Evolutionary conservation across 495 filamentous ascomycete genomes (phyloP).

Genomic region (Rusavskia elegans): DNA sequence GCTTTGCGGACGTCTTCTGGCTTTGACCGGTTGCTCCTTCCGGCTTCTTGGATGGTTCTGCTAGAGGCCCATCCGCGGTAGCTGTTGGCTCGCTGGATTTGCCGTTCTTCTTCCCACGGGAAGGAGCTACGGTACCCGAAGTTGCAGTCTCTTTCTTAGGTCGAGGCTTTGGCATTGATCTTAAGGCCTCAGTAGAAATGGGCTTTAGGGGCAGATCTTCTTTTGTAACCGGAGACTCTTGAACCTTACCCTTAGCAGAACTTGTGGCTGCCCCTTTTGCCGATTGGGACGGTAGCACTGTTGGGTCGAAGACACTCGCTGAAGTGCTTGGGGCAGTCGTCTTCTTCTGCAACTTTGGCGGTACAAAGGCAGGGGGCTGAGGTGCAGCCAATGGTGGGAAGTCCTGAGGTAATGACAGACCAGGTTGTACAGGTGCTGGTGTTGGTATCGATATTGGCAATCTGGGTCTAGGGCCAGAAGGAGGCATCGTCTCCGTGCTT

Average conservation of each 20-base stretch:
- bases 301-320: constrained; percentile 15
- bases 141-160: neutral
- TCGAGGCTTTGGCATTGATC: constrained; percentile 13
- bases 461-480: neutral
- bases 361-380: constrained; percentile 6
- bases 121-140: neutral
- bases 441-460: neutral
- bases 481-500: neutral
- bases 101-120: neutral
- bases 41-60: constrained; percentile 5
- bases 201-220: constrained; percentile 12
- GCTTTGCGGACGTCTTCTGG: constrained; percentile 27
- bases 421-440: constrained; percentile 7
- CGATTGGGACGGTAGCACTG: constrained; percentile 8
- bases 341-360: constrained; percentile 1
- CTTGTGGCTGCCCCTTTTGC: neutral
- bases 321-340: neutral
- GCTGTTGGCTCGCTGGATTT: neutral
- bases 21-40: constrained; percentile 11
- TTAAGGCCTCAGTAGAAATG: constrained; percentile 4
- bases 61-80: constrained; percentile 14
- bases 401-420: constrained; percentile 23
- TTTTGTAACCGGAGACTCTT: constrained; percentile 12
- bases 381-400: constrained; percentile 34
- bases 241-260: constrained; percentile 1